phyloP scores from a whole-genome alignment of 75 land plant species.

The Cunninghamia lanceolata region DNA sequence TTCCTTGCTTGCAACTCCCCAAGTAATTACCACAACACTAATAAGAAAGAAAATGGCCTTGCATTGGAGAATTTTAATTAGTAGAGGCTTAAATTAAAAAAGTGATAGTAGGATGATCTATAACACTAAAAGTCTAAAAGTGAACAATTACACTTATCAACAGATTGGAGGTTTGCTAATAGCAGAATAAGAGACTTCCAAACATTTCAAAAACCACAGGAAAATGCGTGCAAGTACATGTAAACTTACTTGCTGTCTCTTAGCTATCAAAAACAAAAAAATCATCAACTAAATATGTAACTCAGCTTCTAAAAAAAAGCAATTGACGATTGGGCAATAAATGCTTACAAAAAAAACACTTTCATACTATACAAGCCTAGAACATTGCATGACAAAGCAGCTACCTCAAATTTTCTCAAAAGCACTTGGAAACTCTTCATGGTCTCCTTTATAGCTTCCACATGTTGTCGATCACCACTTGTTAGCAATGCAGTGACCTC shows the following conservation, averaged over 20 bases:
- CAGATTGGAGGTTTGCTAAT: neutral
- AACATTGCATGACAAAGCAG: neutral
- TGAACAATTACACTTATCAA: neutral
- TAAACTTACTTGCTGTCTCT: neutral
- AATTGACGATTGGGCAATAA: neutral
- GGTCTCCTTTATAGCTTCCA: slow-evolving; percentile 46
- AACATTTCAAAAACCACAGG: neutral
- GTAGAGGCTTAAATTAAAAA: neutral
- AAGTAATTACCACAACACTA: too few relatives aligned
- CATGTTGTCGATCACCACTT: slow-evolving; percentile 36
- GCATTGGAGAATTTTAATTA: neutral
- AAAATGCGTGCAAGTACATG: neutral
- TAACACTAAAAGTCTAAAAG: neutral
- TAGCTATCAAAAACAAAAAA: neutral
- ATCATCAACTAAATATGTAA: neutral
- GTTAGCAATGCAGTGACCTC: slow-evolving; percentile 68
- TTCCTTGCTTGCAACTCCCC: too few relatives aligned
- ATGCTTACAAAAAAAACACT: neutral
- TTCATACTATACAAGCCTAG: neutral
- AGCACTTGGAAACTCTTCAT: slow-evolving; percentile 65
- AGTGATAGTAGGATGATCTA: neutral
- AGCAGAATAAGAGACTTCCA: neutral
- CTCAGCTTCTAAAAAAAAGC: neutral
- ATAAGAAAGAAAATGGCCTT: too few relatives aligned
- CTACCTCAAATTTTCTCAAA: slow-evolving; percentile 81